Conservation (phyloP, 106 monocot species). For the Cymbidium sinense region DNA sequence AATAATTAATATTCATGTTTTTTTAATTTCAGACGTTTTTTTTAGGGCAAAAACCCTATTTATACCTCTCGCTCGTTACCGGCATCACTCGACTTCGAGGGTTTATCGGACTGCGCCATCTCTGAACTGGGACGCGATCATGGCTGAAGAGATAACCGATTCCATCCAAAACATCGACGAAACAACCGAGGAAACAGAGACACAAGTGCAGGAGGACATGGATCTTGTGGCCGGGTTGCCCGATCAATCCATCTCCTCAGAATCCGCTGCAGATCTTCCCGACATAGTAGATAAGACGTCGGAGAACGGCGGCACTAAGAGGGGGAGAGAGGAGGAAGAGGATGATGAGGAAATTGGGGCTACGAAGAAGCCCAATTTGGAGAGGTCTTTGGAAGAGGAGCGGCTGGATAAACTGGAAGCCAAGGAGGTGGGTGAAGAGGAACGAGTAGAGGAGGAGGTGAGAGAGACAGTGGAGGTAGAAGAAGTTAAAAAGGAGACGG, state of each 20-base stretch:
- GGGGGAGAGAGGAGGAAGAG: constrained; percentile 29
- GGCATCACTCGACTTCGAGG: no score
- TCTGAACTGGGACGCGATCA: background rate
- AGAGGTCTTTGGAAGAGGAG: constrained; percentile 4
- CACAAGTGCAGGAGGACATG: background rate
- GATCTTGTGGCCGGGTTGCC: background rate
- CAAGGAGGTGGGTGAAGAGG: constrained; percentile 1
- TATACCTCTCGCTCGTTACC: no score
- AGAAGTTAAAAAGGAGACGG: constrained; percentile 12
- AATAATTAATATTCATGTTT: no score
- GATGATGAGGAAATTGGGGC: background rate
- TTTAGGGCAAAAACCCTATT: no score
- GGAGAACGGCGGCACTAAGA: constrained; percentile 24
- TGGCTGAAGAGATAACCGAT: background rate
- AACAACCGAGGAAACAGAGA: background rate
- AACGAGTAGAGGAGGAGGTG: constrained; percentile 18
- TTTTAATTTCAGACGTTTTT: no score
- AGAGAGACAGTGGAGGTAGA: constrained; percentile 20
- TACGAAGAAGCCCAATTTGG: constrained; percentile 17
- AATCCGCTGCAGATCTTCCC: background rate
- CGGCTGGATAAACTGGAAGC: background rate
- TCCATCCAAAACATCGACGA: background rate
- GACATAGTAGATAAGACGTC: constrained; percentile 1
- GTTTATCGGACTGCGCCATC: background rate
- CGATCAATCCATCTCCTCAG: background rate